Evolutionary conservation across 768 basidiomycete species (phyloP).

Genomic region (Rhodotorula taiwanensis): DNA sequence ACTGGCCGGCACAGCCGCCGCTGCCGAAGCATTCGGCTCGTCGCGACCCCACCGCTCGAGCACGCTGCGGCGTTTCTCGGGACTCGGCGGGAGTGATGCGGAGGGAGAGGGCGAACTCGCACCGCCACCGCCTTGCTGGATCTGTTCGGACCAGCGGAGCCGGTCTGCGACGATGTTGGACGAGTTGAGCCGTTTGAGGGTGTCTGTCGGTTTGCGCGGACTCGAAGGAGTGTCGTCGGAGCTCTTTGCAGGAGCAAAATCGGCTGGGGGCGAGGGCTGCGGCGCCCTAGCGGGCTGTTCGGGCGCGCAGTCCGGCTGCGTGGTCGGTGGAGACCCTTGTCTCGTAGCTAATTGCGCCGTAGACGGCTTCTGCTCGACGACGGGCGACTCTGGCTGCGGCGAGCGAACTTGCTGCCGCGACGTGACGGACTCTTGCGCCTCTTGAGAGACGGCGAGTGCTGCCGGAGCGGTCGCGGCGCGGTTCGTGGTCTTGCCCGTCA

Average conservation of each 20-base stretch:
- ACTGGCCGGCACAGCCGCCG: neutral
- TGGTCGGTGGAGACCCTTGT: neutral
- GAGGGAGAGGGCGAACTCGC: neutral
- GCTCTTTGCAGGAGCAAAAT: neutral
- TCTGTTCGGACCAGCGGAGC: slow-evolving; percentile 12
- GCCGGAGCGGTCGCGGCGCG: neutral
- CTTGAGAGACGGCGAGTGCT: neutral
- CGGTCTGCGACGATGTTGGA: slow-evolving; percentile 30
- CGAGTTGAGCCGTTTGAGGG: slow-evolving; percentile 27
- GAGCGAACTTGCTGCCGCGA: neutral
- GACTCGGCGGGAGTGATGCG: neutral
- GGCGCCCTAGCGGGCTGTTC: neutral
- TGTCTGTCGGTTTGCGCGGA: neutral
- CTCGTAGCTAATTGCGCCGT: neutral
- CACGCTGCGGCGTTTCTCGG: slow-evolving; percentile 24
- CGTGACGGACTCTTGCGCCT: neutral
- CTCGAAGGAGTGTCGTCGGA: neutral
- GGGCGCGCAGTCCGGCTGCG: neutral
- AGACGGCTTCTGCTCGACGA: neutral
- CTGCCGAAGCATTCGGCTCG: slow-evolving; percentile 6
- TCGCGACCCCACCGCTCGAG: slow-evolving; percentile 26
- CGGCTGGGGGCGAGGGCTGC: neutral
- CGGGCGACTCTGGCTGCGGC: neutral
- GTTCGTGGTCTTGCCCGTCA: slow-evolving; percentile 2
- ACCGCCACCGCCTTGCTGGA: neutral